phyloP scores from a whole-genome alignment of 139 green algal genomes.

The Closterium sp. region DNA sequence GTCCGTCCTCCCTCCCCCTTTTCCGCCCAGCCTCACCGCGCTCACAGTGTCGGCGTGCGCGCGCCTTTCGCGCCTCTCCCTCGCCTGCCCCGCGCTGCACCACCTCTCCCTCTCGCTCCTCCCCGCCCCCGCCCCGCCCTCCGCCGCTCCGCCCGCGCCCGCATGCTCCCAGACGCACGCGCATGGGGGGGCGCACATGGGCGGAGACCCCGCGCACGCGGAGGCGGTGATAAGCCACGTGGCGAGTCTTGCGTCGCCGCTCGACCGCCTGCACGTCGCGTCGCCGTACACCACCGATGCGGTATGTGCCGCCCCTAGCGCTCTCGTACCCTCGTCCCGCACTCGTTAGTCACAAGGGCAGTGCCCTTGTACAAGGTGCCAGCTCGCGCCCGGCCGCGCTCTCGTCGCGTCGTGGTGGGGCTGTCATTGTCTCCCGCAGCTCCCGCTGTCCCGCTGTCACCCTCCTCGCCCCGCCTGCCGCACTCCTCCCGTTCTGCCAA shows the following conservation, averaged over 20 bases:
- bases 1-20: background rate
- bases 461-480: background rate
- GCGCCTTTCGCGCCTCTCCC: background rate
- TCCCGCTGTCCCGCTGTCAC: too few species aligned
- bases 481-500: background rate
- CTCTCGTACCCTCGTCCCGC: too few species aligned
- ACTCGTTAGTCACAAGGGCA: too few species aligned
- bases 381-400: too few species aligned
- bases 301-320: background rate
- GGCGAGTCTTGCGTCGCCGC: background rate
- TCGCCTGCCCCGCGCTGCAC: slow-evolving; percentile 10
- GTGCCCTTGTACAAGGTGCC: too few species aligned
- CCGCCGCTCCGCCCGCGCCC: background rate
- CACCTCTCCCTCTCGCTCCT: slow-evolving; percentile 27
- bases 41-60: slow-evolving; percentile 23
- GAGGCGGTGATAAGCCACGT: background rate
- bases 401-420: too few species aligned
- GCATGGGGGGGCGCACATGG: background rate
- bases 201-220: background rate
- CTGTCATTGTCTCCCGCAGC: too few species aligned
- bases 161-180: background rate
- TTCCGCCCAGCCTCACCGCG: slow-evolving; percentile 3
- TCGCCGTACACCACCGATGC: background rate
- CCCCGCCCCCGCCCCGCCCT: background rate
- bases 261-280: slow-evolving; percentile 20